phyloP scores from a whole-genome alignment of 257 asterid genomes.

The Solanum tarapatanum region DNA sequence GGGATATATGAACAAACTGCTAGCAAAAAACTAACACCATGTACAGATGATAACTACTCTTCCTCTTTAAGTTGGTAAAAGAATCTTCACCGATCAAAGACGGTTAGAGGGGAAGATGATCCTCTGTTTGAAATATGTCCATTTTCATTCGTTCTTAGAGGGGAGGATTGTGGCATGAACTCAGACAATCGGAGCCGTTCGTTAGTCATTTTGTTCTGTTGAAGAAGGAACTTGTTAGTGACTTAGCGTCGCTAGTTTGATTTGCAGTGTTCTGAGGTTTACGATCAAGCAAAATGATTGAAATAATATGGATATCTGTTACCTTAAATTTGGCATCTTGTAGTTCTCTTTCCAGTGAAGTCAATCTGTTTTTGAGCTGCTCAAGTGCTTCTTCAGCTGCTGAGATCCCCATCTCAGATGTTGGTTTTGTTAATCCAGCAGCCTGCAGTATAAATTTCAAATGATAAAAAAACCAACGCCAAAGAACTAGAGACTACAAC shows the following conservation, averaged over 20 bases:
- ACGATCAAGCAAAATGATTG: background rate
- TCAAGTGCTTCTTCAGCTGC: constrained; percentile 83
- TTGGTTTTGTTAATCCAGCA: constrained; percentile 64
- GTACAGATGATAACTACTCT: background rate
- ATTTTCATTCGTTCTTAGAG: constrained; percentile 25
- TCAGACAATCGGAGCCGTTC: constrained; percentile 64
- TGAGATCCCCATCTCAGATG: constrained; percentile 39
- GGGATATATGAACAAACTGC: background rate
- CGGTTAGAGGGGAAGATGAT: constrained; percentile 31
- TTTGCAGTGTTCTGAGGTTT: background rate
- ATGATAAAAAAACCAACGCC: background rate
- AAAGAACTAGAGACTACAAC: background rate
- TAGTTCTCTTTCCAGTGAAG: constrained; percentile 62
- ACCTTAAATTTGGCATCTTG: constrained; percentile 79
- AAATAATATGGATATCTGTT: background rate
- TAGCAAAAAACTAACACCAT: constrained; percentile 13
- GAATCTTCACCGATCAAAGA: constrained; percentile 47
- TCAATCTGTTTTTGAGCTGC: constrained; percentile 42
- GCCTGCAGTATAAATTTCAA: constrained; percentile 34
- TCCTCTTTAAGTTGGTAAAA: background rate
- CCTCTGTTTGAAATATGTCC: constrained; percentile 12
- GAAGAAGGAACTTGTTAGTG: constrained; percentile 5
- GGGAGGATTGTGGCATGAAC: constrained; percentile 48
- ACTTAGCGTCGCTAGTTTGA: background rate
- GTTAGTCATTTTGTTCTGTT: constrained; percentile 54